A percentile compares a stretch with the other conserved stretches of the same genome.
Evolutionary conservation across 2,329 filamentous ascomycete species (phyloP).

Genomic region (Claviceps sp.): DNA sequence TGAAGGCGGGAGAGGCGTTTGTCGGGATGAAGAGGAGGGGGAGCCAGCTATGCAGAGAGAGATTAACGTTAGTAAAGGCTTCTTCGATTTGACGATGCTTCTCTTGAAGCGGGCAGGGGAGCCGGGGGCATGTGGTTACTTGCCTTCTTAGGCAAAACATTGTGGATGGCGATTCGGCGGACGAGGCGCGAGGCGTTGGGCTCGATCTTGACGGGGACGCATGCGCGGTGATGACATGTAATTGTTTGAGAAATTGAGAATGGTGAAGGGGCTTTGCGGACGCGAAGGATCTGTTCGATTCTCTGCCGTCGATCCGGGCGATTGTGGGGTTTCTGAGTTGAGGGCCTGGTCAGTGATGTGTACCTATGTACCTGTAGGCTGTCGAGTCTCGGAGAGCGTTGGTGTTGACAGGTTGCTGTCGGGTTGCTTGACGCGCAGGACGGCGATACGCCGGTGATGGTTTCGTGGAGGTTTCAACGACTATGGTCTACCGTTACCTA

Average conservation of each 20-base stretch:
- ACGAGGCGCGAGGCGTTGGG: neutral
- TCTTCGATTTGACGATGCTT: neutral
- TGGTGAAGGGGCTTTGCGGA: neutral
- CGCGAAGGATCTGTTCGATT: neutral
- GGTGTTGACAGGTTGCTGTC: neutral
- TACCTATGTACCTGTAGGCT: neutral
- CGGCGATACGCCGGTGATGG: neutral
- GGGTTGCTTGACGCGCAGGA: neutral
- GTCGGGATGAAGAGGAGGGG: slow-evolving; percentile 81
- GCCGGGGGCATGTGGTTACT: neutral
- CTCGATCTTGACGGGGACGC: neutral
- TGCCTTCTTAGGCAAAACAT: slow-evolving; percentile 55
- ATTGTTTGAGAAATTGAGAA: neutral
- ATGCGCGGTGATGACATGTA: neutral
- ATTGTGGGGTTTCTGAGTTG: neutral
- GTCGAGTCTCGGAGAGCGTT: neutral
- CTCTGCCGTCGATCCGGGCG: neutral
- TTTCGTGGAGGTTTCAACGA: neutral
- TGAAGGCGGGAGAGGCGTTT: slow-evolving; percentile 73
- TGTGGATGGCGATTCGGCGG: neutral
- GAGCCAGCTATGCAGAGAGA: slow-evolving; percentile 50
- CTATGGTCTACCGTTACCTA: neutral
- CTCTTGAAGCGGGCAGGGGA: slow-evolving; percentile 1
- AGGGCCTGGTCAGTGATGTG: neutral
- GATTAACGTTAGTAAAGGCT: neutral